phyloP scores from a whole-genome alignment of 228 moss, liverwort and hornwort genomes.

The Sphagnum magellanicum region DNA sequence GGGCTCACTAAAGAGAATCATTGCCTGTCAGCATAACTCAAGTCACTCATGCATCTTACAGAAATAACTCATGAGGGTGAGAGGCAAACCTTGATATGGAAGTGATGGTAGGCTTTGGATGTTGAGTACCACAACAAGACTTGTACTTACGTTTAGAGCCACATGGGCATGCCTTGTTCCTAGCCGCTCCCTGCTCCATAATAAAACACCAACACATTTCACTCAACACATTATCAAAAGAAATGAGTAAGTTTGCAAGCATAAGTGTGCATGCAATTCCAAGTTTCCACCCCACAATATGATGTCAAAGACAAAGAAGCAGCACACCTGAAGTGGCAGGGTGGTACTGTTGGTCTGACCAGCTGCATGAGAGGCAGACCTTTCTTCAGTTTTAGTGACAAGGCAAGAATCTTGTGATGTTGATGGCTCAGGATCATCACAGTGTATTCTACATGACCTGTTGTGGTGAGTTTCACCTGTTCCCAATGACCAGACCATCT shows the following conservation, averaged over 20 bases:
- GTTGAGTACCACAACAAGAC: conserved; percentile 77
- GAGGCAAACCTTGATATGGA: conserved; percentile 60
- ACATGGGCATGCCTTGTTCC: conserved; percentile 91
- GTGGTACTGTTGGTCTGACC: conserved; percentile 9
- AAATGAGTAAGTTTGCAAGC: too few relatives aligned
- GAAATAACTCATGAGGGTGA: neutral
- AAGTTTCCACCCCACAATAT: too few relatives aligned
- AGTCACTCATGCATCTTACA: neutral
- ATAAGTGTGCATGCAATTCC: too few relatives aligned
- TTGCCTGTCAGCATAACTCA: neutral
- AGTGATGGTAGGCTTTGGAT: conserved; percentile 51
- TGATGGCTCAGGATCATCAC: conserved; percentile 32
- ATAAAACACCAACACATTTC: too few relatives aligned
- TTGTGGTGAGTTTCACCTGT: conserved; percentile 25
- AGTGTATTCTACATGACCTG: conserved; percentile 25
- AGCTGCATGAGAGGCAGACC: neutral
- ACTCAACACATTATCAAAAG: too few relatives aligned
- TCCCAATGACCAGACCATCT: conserved; percentile 3
- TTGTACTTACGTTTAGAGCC: conserved; percentile 96
- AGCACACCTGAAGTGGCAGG: conserved; percentile 20
- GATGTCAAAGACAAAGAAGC: too few relatives aligned
- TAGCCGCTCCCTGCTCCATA: conserved; percentile 43
- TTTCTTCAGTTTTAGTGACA: conserved; percentile 23
- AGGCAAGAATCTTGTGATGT: conserved; percentile 14
- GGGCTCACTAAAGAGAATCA: neutral